A percentile compares a stretch with the other conserved stretches of the same genome.
These are phyloP conservation scores for Penicillium sp. DNA, from an alignment of 2,329 filamentous ascomycete species.

Conservation along the genomic window DNA sequence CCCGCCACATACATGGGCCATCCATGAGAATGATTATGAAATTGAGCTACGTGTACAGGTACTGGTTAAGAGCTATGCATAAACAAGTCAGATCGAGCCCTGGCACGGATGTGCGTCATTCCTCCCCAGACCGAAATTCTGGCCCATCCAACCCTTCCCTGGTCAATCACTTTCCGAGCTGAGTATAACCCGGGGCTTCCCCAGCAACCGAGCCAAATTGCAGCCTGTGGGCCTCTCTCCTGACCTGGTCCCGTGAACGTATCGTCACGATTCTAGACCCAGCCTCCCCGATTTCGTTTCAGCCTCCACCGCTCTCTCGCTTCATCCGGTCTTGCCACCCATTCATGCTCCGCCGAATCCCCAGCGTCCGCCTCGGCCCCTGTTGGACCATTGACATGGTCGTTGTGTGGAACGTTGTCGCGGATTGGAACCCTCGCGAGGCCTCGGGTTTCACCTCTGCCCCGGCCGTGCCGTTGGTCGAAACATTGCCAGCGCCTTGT, in stretches of 20 bases:
- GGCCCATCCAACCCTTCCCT: slow-evolving; percentile 7
- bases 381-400: slow-evolving; percentile 40
- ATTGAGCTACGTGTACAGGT: neutral
- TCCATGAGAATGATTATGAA: slow-evolving; percentile 4
- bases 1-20: neutral
- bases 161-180: slow-evolving; percentile 13
- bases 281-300: slow-evolving; percentile 2
- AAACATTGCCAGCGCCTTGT: slow-evolving; percentile 4
- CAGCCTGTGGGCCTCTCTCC: neutral
- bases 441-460: slow-evolving; percentile 27
- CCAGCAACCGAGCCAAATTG: slow-evolving; percentile 8
- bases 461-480: slow-evolving; percentile 13
- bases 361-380: slow-evolving; percentile 39
- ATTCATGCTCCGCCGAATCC: slow-evolving; percentile 45
- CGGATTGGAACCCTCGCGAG: slow-evolving; percentile 28
- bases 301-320: slow-evolving; percentile 26
- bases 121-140: slow-evolving; percentile 6
- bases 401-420: slow-evolving; percentile 42
- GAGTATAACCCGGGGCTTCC: slow-evolving; percentile 2
- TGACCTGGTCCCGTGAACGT: slow-evolving; percentile 7
- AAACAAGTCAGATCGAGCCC: slow-evolving; percentile 7
- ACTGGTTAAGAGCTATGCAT: slow-evolving; percentile 1
- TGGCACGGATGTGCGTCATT: slow-evolving; percentile 10
- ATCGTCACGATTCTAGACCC: slow-evolving; percentile 13
- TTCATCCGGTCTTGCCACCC: slow-evolving; percentile 46